Conservation (phyloP, 306 rosid species). For the Lablab purpureus region DNA sequence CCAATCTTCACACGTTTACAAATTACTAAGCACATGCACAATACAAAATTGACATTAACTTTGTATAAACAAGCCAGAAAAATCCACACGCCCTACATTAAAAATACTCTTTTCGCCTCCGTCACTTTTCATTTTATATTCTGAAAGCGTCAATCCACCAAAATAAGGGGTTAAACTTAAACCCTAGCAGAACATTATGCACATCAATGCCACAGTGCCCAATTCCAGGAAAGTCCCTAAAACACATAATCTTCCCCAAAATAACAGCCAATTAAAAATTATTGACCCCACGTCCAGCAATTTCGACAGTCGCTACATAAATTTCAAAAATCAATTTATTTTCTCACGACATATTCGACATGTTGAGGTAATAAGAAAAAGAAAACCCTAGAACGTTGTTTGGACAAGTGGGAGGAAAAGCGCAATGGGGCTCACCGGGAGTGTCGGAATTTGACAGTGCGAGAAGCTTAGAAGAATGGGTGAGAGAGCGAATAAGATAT, state of each 20-base stretch:
- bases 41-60: neutral
- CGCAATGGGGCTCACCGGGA: slow-evolving; percentile 52
- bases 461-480: slow-evolving; percentile 16
- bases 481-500: neutral
- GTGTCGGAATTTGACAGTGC: neutral
- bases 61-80: neutral
- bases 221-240: neutral
- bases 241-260: neutral
- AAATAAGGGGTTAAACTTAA: neutral
- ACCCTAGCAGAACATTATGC: slow-evolving; percentile 35
- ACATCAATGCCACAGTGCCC: slow-evolving; percentile 13
- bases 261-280: neutral
- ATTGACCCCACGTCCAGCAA: slow-evolving; percentile 9
- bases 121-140: no score
- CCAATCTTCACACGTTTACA: neutral
- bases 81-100: neutral
- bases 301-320: neutral
- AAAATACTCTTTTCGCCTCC: neutral
- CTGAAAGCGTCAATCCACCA: neutral
- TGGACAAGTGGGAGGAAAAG: neutral
- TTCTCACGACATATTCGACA: neutral
- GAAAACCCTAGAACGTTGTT: slow-evolving; percentile 34
- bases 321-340: neutral
- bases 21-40: neutral
- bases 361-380: neutral